phyloP scores from a whole-genome alignment of 2,329 filamentous ascomycete genomes.

The Ophiosphaerella korrae region DNA sequence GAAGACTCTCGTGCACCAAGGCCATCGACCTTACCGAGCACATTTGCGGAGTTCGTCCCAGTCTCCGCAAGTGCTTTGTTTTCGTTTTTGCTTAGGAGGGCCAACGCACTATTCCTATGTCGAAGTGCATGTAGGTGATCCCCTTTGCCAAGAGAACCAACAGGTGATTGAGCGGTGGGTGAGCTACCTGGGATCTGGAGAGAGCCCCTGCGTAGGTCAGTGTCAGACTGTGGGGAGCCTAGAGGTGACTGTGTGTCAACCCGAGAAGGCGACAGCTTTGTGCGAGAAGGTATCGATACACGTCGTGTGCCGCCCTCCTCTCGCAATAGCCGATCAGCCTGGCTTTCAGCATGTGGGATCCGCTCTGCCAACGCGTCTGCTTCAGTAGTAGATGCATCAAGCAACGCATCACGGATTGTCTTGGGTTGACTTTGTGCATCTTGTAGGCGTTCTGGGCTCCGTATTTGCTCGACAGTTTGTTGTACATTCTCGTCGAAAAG shows the following conservation, averaged over 20 bases:
- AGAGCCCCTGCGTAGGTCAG: conserved; percentile 43
- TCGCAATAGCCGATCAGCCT: conserved; percentile 42
- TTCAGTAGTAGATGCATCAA: conserved; percentile 90
- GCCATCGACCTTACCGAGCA: conserved; percentile 67
- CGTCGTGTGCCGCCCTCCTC: conserved; percentile 28
- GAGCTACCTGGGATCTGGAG: conserved; percentile 36
- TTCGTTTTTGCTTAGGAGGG: conserved; percentile 63
- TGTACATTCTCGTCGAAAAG: conserved; percentile 78
- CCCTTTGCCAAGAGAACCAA: conserved; percentile 36
- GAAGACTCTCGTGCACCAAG: conserved; percentile 44
- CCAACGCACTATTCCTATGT: conserved; percentile 63
- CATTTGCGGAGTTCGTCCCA: conserved; percentile 66
- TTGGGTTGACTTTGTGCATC: conserved; percentile 57
- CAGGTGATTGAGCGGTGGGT: conserved; percentile 33
- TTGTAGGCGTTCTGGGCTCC: conserved; percentile 38
- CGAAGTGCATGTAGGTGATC: conserved; percentile 47
- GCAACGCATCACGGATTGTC: conserved; percentile 86
- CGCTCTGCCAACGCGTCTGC: conserved; percentile 66
- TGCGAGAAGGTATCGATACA: conserved; percentile 29
- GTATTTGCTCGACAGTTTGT: conserved; percentile 52
- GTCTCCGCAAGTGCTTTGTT: conserved; percentile 68
- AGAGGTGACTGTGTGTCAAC: conserved; percentile 18
- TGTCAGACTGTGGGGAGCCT: conserved; percentile 37
- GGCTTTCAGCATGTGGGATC: conserved; percentile 47
- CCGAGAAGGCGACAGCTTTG: conserved; percentile 21